A percentile compares a stretch with the other conserved stretches of the same genome.
These are phyloP conservation scores for Dalbergia cochinchinensis DNA, from an alignment of 306 rosid species.

Conservation along the genomic window DNA sequence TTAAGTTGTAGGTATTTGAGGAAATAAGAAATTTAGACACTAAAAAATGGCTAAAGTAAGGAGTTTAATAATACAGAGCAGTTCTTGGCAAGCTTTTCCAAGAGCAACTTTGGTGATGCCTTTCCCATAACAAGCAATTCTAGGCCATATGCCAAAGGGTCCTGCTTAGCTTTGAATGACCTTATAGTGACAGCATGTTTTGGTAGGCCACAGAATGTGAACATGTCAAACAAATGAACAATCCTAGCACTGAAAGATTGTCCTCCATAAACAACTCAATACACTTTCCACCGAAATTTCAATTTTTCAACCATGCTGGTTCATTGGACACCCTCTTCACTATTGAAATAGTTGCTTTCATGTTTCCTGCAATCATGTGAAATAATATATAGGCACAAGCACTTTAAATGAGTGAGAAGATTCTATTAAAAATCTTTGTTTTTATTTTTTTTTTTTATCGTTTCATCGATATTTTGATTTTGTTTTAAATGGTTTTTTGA, in stretches of 20 bases:
- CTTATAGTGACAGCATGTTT: background rate
- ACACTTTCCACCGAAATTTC: background rate
- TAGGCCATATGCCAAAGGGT: conserved; percentile 7
- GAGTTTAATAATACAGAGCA: background rate
- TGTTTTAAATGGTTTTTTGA: too few relatives aligned
- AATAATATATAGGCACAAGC: too few relatives aligned
- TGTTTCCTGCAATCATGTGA: too few relatives aligned
- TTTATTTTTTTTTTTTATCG: too few relatives aligned
- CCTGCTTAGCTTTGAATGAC: background rate
- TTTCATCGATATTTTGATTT: too few relatives aligned
- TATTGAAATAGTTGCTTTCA: background rate
- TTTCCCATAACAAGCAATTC: conserved; percentile 43
- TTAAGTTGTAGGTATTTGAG: too few relatives aligned
- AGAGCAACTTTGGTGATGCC: conserved; percentile 26
- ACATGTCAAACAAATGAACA: background rate
- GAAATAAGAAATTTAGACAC: too few relatives aligned
- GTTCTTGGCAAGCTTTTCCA: conserved; percentile 23
- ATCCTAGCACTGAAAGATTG: background rate
- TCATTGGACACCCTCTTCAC: background rate
- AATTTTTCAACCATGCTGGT: background rate
- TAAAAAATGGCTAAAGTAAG: too few relatives aligned
- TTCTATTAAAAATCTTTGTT: too few relatives aligned
- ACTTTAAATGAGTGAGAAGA: too few relatives aligned
- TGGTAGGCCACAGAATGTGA: conserved; percentile 16
- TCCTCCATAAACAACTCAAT: conserved; percentile 3